A percentile compares a stretch with the other conserved stretches of the same genome.
These are phyloP conservation scores for Nemania abortiva DNA, from an alignment of 2,329 filamentous ascomycete species.

Conservation along the genomic window DNA sequence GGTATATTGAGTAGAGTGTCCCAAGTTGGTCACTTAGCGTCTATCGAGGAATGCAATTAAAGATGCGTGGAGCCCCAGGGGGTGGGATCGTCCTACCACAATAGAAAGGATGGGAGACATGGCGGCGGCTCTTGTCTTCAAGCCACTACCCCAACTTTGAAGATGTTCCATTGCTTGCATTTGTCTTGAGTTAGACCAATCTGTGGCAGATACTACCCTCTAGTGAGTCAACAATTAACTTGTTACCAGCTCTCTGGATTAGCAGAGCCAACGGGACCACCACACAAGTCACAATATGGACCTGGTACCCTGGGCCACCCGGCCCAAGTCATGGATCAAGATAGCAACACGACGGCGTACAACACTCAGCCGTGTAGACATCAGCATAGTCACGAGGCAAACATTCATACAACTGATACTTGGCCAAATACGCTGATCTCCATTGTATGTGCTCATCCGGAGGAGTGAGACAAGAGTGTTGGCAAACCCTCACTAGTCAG, in stretches of 20 bases:
- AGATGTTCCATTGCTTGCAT: constrained; percentile 42
- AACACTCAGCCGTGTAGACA: constrained; percentile 38
- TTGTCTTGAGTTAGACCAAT: constrained; percentile 39
- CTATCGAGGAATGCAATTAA: constrained; percentile 46
- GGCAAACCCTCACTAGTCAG: constrained; percentile 36
- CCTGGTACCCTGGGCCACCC: constrained; percentile 28
- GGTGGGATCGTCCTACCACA: constrained; percentile 20
- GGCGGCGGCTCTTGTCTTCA: constrained; percentile 43
- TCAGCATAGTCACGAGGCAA: constrained; percentile 39
- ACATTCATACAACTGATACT: constrained; percentile 40
- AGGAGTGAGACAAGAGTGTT: constrained; percentile 44
- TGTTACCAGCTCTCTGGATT: constrained; percentile 40
- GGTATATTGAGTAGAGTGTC: constrained; percentile 2
- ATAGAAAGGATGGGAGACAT: constrained; percentile 21
- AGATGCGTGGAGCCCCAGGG: constrained; percentile 39
- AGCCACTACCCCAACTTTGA: constrained; percentile 46
- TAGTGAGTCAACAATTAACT: constrained; percentile 42
- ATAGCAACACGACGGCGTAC: constrained; percentile 40
- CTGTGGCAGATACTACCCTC: constrained; percentile 37
- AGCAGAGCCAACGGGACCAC: constrained; percentile 41
- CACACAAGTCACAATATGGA: constrained; percentile 8
- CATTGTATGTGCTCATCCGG: constrained; percentile 38
- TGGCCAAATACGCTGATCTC: constrained; percentile 35
- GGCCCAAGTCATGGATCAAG: constrained; percentile 43
- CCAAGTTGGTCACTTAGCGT: neutral